Base-by-base conservation (phyloP, 2,329 filamentous ascomycete species). In the Penicillium paneum region DNA sequence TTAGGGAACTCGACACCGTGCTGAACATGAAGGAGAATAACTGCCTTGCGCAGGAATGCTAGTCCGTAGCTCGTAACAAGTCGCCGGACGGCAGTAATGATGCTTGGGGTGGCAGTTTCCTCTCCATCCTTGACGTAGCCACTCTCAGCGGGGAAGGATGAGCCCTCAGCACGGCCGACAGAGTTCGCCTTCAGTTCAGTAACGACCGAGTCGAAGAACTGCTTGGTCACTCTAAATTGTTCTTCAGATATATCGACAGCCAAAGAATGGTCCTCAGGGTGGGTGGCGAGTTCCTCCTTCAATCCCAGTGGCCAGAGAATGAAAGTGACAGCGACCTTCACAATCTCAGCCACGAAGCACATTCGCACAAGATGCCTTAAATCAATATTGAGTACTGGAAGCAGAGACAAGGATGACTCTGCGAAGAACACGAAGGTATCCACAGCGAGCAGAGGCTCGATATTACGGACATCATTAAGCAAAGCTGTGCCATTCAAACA, bases 331-430 rank as follows among this genome's bases (percentile, higher is more conserved):
- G 91, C 81, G 6, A 91, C 86, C 74, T 96, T 95, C 56, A 95
- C 85, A 54, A 99, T 85, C 73, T 99, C 94, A 3, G 90, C 90
- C 52, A 96, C 81, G 68, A 96, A 97, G 74, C 91, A 97, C 42
- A 97, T 78, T 35, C 88, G 86, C 46, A 97, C 74, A 48, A 97
- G 73, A 70, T 96, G 89, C 38, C 87, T 83, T 39, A 95, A 84
- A 52, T 95, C 89, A 36, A 90, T 81, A 38, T 83, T 78, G 28
- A 91, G 82, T 2, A 86, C 81, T 8, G 87, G 81, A 7, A 83
- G 81, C 17, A 95, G 71, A 51, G 85, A 88, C 48, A 91, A 83
- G 1, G 89, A 85, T 64, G 84, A 87, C 68, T 96, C 89, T 13
- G 89, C 85, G 49, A 97, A 77, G 73, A 97, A 95, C 3, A 74